Percentiles rank a stretch among this genome's conserved stretches.
These are phyloP conservation scores for Kodamaea laetipori DNA, from an alignment of 805 yeast species.

Conservation along the genomic window DNA sequence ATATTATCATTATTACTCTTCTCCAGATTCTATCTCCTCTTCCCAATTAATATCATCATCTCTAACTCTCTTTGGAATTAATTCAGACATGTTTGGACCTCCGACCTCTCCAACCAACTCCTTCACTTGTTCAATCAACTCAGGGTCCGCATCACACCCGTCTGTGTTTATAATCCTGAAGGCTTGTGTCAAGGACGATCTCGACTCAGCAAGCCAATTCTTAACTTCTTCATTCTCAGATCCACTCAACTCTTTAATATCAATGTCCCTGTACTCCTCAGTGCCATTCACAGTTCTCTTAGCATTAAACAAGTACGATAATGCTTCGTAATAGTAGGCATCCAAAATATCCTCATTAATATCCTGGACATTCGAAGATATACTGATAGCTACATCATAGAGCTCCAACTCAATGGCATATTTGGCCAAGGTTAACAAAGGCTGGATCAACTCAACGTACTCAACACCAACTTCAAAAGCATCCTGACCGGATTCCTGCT, in stretches of 20 bases:
- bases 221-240: conserved; percentile 31
- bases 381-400: conserved; percentile 65
- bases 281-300: conserved; percentile 35
- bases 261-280: conserved; percentile 46
- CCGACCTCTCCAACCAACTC: conserved; percentile 59
- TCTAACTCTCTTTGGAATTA: conserved; percentile 34
- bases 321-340: conserved; percentile 78
- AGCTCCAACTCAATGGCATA: conserved; percentile 76
- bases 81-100: conserved; percentile 52
- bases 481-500: conserved; percentile 26
- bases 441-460: conserved; percentile 69
- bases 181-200: conserved; percentile 46
- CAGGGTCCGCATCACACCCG: conserved; percentile 55
- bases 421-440: conserved; percentile 70
- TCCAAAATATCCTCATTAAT: conserved; percentile 86
- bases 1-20: too few species aligned
- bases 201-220: conserved; percentile 40
- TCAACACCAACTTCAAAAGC: conserved; percentile 49
- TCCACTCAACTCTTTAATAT: conserved; percentile 22
- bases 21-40: conserved; percentile 40
- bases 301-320: conserved; percentile 58
- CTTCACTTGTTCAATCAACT: conserved; percentile 55
- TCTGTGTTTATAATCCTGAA: conserved; percentile 44
- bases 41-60: conserved; percentile 55
- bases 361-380: conserved; percentile 67